phyloP scores from a whole-genome alignment of 2,329 filamentous ascomycete species.

The Zasmidium cellare region DNA sequence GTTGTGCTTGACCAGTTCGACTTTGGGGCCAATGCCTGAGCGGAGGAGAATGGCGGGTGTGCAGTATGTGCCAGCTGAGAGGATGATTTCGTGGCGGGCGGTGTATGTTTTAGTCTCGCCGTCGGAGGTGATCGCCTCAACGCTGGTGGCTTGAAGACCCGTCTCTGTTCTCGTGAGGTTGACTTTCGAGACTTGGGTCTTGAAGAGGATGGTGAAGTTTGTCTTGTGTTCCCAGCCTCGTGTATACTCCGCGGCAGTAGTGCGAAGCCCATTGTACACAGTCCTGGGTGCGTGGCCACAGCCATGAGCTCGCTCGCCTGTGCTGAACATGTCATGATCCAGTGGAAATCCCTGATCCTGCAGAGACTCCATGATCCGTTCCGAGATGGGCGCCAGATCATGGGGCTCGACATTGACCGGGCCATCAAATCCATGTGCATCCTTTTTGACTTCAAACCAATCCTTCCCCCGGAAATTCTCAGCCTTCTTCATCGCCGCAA shows the following conservation, averaged over 20 bases:
- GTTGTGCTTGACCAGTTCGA: constrained; percentile 39
- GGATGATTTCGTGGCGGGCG: constrained; percentile 13
- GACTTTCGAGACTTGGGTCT: constrained; percentile 58
- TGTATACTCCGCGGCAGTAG: constrained; percentile 56
- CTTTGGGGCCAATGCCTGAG: constrained; percentile 54
- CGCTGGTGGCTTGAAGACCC: constrained; percentile 46
- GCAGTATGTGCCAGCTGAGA: constrained; percentile 52
- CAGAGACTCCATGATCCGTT: constrained; percentile 23
- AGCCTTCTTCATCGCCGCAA: constrained; percentile 25
- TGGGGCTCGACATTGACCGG: constrained; percentile 37
- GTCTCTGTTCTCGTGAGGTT: constrained; percentile 54
- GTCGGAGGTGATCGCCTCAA: constrained; percentile 40
- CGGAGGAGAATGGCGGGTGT: constrained; percentile 55
- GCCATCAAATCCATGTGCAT: constrained; percentile 22
- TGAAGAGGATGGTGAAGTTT: constrained; percentile 48
- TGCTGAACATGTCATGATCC: constrained; percentile 27
- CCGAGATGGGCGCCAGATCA: constrained; percentile 36
- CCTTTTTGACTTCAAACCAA: constrained; percentile 21
- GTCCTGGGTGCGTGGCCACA: constrained; percentile 58
- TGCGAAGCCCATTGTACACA: constrained; percentile 53
- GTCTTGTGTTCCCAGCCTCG: constrained; percentile 37
- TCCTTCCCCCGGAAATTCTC: constrained; percentile 24
- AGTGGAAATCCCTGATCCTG: constrained; percentile 23
- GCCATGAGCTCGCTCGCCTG: constrained; percentile 52
- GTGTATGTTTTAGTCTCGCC: constrained; percentile 41